Conservation (phyloP, 2,329 filamentous ascomycete genomes). For the Corynespora cassiicola region DNA sequence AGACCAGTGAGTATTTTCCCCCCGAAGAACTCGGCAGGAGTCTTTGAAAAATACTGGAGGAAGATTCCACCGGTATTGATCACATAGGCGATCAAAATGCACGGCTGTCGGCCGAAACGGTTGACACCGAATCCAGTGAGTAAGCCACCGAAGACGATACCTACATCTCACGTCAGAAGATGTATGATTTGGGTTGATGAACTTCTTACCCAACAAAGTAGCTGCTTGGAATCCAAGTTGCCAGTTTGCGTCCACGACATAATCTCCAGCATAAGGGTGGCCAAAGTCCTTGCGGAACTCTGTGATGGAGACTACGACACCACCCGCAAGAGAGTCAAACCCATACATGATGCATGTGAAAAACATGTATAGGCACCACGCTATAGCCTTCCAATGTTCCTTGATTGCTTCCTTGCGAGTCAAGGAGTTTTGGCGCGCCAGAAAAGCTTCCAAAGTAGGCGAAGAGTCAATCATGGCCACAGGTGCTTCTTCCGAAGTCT, state of each 20-base stretch:
- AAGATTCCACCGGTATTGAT: slow-evolving; percentile 23
- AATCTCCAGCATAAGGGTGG: slow-evolving; percentile 16
- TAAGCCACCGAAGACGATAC: slow-evolving; percentile 21
- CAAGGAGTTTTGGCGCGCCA: slow-evolving; percentile 16
- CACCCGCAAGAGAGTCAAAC: slow-evolving; percentile 20
- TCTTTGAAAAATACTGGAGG: slow-evolving; percentile 20
- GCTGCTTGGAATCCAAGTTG: slow-evolving; percentile 22
- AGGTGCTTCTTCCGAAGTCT: not conserved
- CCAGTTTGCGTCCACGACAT: slow-evolving; percentile 23
- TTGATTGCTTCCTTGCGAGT: slow-evolving; percentile 17
- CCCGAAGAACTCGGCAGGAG: slow-evolving; percentile 17
- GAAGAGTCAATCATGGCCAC: slow-evolving; percentile 9
- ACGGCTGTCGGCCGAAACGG: slow-evolving; percentile 17
- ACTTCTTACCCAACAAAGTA: slow-evolving; percentile 15
- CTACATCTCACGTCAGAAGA: slow-evolving; percentile 5
- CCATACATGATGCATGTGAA: slow-evolving; percentile 23
- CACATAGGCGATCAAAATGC: slow-evolving; percentile 18
- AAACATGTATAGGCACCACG: slow-evolving; percentile 25
- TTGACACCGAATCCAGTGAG: slow-evolving; percentile 15
- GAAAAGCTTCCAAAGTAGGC: slow-evolving; percentile 11
- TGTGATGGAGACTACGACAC: slow-evolving; percentile 17
- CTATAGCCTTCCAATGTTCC: slow-evolving; percentile 20
- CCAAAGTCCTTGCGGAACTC: slow-evolving; percentile 23
- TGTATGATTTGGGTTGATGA: not conserved
- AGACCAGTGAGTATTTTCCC: slow-evolving; percentile 21